Evolutionary conservation across 2,329 filamentous ascomycete species (phyloP), one percentile per base, ranked within the genome.

Genomic region (Botrytis pseudocinerea): DNA sequence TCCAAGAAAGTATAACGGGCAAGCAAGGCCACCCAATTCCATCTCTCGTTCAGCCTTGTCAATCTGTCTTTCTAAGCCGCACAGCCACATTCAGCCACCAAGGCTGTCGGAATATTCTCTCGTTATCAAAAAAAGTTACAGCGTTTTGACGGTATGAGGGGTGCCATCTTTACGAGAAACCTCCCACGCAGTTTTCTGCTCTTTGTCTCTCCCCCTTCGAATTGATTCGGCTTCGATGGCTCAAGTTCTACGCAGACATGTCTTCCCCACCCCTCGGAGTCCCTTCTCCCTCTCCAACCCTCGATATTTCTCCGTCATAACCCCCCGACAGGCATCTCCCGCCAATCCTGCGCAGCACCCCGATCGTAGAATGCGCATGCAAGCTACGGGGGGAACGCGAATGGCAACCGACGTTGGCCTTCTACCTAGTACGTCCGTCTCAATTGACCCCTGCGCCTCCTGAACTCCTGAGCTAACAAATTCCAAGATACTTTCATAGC

Each of bases 401-500:
- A 71, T 78, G 16, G 76, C 78, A 9, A 74, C 73, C 7, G 79
- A 80, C 65, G 46, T 80, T 32, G 79, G 78, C 14, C 40, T 80
- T 14, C 68, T 80, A 20, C 71, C 74, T 16, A 70, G 79, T 80
- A 78, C 44, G 70, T 60, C 22, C n/a, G 48, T 28, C 14, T 18
- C 38, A 44, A 72, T 69, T 62, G 70, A 46, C 61, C 18, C 64
- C 28, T 46, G 62, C 74, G 16, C 12, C 10, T 42, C 16, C 4
- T 28, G 32, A 28, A 10, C 35, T 8, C 32, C 28, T 44, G 25
- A 22, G 25, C 40, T 72, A 72, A 72, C 25, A 18, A 68, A 38
- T 14, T n/a, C 25, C 2, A 69, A 83, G 82, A 76, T 42, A 83
- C 82, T 40, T 82, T 83, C 68, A 76, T 83, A 62, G 82, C 82